Evolutionary conservation across 73 alveolate genomes (phyloP), one percentile per base, ranked within the genome.

Genomic region (Halteria grandinella): DNA sequence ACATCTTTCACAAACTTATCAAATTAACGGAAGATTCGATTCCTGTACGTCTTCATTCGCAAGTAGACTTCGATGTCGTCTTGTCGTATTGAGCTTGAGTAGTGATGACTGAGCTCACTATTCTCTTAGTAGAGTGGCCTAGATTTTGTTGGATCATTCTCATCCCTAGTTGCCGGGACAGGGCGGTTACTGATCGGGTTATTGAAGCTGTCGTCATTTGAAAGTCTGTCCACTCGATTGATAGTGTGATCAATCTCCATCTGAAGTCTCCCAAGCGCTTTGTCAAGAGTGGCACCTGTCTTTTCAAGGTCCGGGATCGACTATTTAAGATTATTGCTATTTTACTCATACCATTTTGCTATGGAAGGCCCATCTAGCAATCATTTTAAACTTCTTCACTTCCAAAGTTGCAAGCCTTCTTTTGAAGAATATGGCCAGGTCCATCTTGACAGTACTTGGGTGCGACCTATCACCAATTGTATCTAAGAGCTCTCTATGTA

Each of bases 121-220:
- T n/a, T n/a, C n/a, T n/a, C n/a, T n/a, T n/a, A n/a, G n/a, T 83
- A 82, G 32, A 82, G 58, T 0, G 91, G 86, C 36, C 72, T 82
- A 20, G 74, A 75, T 23, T 57, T 57, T 21, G n/a, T n/a, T n/a
- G n/a, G n/a, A n/a, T 70, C 51, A 29, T 66, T 69, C 53, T 79
- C 80, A n/a, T 69, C 78, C 18, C 59, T 82, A 1, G 86, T 69
- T 10, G 91, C 72, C 0, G 91, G 91, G 41, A 45, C 76, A 27
- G 91, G 91, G 57, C 82, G 70, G 44, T 54, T 24, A 2, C 47
- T 39, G 17, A 70, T 32, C 27, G 52, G 51, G 1, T 29, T 0
- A 6, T 11, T 31, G 49, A 69, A 74, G 17, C 55, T 47, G 36
- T 73, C 87, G 40, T 59, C 83, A 1, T 8, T 40, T 14, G 17